Base-by-base conservation (phyloP, 176 grass and related monocot genomes). In the Carex cristatella region DNA sequence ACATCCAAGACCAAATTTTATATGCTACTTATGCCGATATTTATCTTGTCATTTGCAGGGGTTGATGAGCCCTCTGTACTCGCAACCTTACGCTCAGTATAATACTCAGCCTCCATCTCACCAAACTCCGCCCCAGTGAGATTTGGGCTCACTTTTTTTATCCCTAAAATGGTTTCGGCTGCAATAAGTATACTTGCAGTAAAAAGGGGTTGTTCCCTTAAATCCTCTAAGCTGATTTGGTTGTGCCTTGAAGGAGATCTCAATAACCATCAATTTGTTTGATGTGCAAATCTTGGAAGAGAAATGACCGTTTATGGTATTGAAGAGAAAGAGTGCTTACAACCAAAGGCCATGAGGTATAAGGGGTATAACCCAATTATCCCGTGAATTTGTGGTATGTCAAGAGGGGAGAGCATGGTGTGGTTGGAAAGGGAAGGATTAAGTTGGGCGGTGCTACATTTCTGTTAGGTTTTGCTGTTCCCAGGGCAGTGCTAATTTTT, bases 71-170 rank as follows among this genome's bases (percentile, higher is more conserved):
- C 90, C 93, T 5, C 61, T 99, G 1, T 99, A 99, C 81, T 96
- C 97, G 28, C 97, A 99, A 49, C 88, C 97, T 3, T 99, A 92
- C 46, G 70, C 88, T 82, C 93, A 94, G 64, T 99, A 99, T 60
- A 99, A 94, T 90, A 94, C 88, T 53, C 97, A 99, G 81, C 93
- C 91, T 35, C 97, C 90, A 88, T 93, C 91, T 79, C 84, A 94
- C 86, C 97, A 95, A 16, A 90, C 93, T 46, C 89, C 91, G 18
- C 93, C 89, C 0, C 93, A 92, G 91, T 94, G 87, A 99, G 74
- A 57, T 79, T 56, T 58, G 74, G 74, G 28, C 74, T 86, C 74
- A 86, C 68, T 70, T 78, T 68, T 68, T 55, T 30, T 85, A 54
- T 80, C 82, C 83, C 88, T 84, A 70, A 94, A 87, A 90, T 78